Percentiles rank a stretch among this genome's conserved stretches.
Evolutionary conservation across 495 filamentous ascomycete genomes (phyloP).

Genomic region (Neohortaea acidophila): DNA sequence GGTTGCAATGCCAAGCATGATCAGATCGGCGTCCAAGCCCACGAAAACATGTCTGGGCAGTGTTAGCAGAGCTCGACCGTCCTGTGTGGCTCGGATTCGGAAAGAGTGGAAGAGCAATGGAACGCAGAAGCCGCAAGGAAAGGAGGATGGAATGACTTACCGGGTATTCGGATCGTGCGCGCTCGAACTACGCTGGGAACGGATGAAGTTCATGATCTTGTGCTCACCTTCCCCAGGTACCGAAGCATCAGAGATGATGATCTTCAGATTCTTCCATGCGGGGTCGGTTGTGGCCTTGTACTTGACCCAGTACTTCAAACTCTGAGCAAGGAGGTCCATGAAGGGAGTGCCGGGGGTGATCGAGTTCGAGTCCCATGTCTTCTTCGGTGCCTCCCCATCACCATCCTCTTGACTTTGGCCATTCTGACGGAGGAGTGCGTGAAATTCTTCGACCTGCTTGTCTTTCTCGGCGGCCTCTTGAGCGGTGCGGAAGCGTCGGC

Average conservation of each 20-base stretch:
- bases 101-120: conserved; percentile 3
- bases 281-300: conserved; percentile 97
- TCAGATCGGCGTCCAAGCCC: conserved; percentile 71
- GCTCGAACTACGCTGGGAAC: conserved; percentile 77
- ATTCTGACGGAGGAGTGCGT: conserved; percentile 62
- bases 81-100: neutral
- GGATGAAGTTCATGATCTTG: conserved; percentile 98
- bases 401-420: conserved; percentile 37
- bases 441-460: conserved; percentile 71
- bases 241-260: conserved; percentile 95
- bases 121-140: conserved; percentile 3
- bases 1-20: conserved; percentile 94
- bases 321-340: conserved; percentile 91
- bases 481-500: conserved; percentile 78
- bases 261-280: conserved; percentile 88
- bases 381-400: conserved; percentile 48
- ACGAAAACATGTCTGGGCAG: conserved; percentile 17
- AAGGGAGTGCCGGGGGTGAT: conserved; percentile 98
- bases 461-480: conserved; percentile 91
- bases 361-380: conserved; percentile 94
- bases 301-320: conserved; percentile 84
- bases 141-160: conserved; percentile 63
- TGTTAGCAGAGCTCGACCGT: conserved; percentile 6
- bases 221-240: conserved; percentile 97
- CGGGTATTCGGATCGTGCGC: conserved; percentile 92